Evolutionary conservation across 495 filamentous ascomycete species (phyloP).

Genomic region (Venustampulla echinocandica): DNA sequence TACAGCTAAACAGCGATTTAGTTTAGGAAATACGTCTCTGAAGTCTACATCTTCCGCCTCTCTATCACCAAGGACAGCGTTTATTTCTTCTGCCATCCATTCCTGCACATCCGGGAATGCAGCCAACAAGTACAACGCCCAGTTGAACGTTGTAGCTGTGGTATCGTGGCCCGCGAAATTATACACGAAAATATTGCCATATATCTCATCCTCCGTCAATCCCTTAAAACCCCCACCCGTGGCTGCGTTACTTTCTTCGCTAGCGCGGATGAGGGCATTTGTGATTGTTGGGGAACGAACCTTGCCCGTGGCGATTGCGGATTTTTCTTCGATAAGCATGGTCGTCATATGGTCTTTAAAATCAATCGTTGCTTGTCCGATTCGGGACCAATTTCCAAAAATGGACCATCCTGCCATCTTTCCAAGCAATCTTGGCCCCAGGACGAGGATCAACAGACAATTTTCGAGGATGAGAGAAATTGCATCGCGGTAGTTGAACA

Average conservation of each 20-base stretch:
- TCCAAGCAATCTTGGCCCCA: slow-evolving; percentile 16
- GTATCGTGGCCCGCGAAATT: slow-evolving; percentile 47
- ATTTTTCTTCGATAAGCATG: slow-evolving; percentile 5
- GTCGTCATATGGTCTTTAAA: slow-evolving; percentile 24
- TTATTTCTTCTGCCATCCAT: slow-evolving; percentile 37
- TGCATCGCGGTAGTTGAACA: neutral
- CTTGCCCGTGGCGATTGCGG: neutral
- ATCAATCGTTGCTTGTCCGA: slow-evolving; percentile 19
- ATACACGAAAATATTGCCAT: slow-evolving; percentile 44
- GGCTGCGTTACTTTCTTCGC: slow-evolving; percentile 8
- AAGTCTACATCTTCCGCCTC: slow-evolving; percentile 16
- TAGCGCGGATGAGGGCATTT: slow-evolving; percentile 28
- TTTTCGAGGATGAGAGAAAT: neutral
- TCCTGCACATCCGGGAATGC: slow-evolving; percentile 35
- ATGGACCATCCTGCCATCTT: slow-evolving; percentile 14
- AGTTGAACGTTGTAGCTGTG: slow-evolving; percentile 40
- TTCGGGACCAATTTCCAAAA: slow-evolving; percentile 5
- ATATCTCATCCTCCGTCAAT: slow-evolving; percentile 36
- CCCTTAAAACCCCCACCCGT: slow-evolving; percentile 11
- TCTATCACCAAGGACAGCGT: slow-evolving; percentile 5
- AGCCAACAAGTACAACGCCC: slow-evolving; percentile 38
- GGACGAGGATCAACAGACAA: neutral
- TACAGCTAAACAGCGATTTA: slow-evolving; percentile 35
- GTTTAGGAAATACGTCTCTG: slow-evolving; percentile 29
- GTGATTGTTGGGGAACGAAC: slow-evolving; percentile 1